Percentiles rank a stretch among this genome's conserved stretches.
Evolutionary conservation across 805 yeast species (phyloP).

Genomic region (Cyberlindnera maclurae): DNA sequence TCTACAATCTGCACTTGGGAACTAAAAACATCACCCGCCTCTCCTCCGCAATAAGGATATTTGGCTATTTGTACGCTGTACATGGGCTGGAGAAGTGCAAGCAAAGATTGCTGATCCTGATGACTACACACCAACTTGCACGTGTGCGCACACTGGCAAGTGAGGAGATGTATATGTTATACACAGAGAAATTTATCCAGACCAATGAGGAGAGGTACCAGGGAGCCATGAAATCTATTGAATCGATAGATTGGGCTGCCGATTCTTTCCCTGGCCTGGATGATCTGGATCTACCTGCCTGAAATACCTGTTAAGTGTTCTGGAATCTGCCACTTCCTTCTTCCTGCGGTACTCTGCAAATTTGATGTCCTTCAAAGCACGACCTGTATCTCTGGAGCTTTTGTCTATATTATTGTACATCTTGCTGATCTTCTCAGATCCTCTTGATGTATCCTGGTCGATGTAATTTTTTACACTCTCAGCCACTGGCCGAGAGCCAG

Average conservation of each 20-base stretch:
- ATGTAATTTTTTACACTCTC: background rate
- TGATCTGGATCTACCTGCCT: too few species aligned
- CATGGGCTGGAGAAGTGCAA: constrained; percentile 14
- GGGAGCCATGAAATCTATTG: constrained; percentile 9
- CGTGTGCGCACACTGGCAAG: constrained; percentile 32
- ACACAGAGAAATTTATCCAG: constrained; percentile 26
- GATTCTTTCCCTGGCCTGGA: too few species aligned
- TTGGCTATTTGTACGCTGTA: constrained; percentile 31
- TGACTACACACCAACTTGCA: constrained; percentile 27
- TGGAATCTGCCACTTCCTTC: background rate
- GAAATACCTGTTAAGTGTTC: background rate
- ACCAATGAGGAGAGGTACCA: constrained; percentile 26
- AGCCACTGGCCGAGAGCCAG: background rate
- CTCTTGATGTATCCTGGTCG: background rate
- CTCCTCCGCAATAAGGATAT: constrained; percentile 33
- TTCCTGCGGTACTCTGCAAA: too few species aligned
- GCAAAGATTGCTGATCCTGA: constrained; percentile 22
- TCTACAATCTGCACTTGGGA: constrained; percentile 51
- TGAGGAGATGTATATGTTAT: constrained; percentile 35
- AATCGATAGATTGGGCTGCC: too few species aligned
- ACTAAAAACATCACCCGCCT: constrained; percentile 35
- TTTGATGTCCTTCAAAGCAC: too few species aligned
- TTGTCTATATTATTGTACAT: background rate
- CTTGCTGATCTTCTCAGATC: background rate
- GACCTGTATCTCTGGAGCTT: too few species aligned